Evolutionary conservation across 163 green algal species (phyloP), one percentile per base, ranked within the genome.

Genomic region (Chlorella variabilis): DNA sequence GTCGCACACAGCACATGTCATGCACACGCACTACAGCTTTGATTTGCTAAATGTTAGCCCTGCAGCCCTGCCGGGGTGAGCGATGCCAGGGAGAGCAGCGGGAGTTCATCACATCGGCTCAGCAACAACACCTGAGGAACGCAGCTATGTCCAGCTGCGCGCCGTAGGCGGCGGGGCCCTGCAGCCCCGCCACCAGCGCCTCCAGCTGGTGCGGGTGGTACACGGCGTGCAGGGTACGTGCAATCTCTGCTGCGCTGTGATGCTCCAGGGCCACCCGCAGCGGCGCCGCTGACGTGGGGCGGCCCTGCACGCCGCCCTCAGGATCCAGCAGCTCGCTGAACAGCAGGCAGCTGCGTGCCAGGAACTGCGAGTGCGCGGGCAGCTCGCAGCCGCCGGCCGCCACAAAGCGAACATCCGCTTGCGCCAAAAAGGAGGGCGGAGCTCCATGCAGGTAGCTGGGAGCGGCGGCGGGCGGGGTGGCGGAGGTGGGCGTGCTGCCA

Each of bases 281-380:
- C 29, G 75, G 75, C 5, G 59, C 39, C 0, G 29, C 59, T 0
- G 75, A 20, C 36, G 38, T 71, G 18, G 75, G 75, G 2, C 62
- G 59, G 20, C 41, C 59, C 27, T 34, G 17, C 31, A 77, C 45
- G 1, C n/a, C 68, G 15, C 31, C 42, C 7, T 4, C 20, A 4
- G 41, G 45, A 23, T 81, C 75, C 18, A 81, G 59, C 8, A 81
- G 31, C 27, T 81, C 59, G 20, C n/a, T 42, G 48, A 81, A 81
- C 18, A 81, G 59, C 9, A 17, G 8, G 41, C 75, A 81, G 59
- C n/a, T 34, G 41, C 75, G 75, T 0, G 75, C 75, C 18, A 81
- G 59, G 18, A 81, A 69, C 41, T 81, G 75, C 0, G 62, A 51
- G 42, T 81, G 75, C 0, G 59, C 59, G 0, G 75, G 75, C 39